Evolutionary conservation across 768 basidiomycete species (phyloP).

Genomic region (Lactarius pseudohatsudake): DNA sequence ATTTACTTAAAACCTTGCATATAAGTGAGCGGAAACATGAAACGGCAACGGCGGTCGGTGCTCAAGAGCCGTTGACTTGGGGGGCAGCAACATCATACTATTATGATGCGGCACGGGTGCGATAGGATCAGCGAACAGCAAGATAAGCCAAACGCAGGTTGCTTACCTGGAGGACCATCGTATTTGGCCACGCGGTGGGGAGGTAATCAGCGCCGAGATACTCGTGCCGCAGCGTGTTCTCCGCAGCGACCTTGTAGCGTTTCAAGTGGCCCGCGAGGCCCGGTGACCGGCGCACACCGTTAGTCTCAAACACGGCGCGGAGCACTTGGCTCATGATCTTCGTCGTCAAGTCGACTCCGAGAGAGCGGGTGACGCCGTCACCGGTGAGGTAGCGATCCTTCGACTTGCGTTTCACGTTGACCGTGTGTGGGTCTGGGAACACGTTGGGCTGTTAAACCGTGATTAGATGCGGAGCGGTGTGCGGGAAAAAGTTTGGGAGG

Average conservation of each 20-base stretch:
- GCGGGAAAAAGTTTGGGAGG: background rate
- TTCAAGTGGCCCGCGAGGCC: conserved; percentile 64
- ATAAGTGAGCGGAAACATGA: background rate
- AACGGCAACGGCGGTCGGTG: background rate
- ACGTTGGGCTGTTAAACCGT: conserved; percentile 43
- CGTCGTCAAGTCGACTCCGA: conserved; percentile 54
- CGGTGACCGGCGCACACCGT: conserved; percentile 63
- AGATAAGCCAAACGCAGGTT: background rate
- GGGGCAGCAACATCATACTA: conserved; percentile 9
- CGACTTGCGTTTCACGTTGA: conserved; percentile 47
- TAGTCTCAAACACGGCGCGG: conserved; percentile 61
- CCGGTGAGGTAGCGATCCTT: conserved; percentile 48
- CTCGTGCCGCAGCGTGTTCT: conserved; percentile 49
- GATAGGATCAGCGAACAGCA: background rate
- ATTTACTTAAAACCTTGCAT: background rate
- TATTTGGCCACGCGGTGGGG: conserved; percentile 64
- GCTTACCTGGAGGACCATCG: conserved; percentile 58
- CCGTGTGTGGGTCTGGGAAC: conserved; percentile 48
- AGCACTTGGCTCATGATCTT: conserved; percentile 64
- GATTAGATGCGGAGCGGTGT: conserved; percentile 2
- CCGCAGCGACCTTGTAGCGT: conserved; percentile 49
- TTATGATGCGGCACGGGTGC: background rate
- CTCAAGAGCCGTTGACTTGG: background rate
- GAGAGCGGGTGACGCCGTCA: conserved; percentile 47
- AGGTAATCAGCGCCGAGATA: conserved; percentile 55